Evolutionary conservation across 2,329 filamentous ascomycete species (phyloP).

Genomic region (Cytospora schulzeri): DNA sequence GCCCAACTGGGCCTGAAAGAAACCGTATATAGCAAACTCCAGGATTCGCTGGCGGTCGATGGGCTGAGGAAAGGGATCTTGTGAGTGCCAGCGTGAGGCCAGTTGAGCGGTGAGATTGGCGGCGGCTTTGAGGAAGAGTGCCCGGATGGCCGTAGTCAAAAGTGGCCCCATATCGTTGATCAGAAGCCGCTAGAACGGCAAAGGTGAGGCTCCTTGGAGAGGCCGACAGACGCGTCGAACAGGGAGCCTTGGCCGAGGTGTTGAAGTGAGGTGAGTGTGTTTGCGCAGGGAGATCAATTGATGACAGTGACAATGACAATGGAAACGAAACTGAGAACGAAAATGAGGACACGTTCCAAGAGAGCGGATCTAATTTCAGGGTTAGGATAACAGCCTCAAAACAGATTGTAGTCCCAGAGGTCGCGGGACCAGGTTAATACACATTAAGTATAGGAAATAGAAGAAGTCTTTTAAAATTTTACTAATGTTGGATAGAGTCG

Average conservation of each 20-base stretch:
- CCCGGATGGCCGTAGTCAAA: conserved; percentile 27
- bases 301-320: too few species aligned
- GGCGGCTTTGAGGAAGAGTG: conserved; percentile 28
- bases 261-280: neutral
- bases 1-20: conserved; percentile 32
- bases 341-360: conserved; percentile 20
- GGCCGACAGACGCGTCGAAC: neutral
- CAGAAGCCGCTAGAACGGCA: conserved; percentile 1
- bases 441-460: neutral
- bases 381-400: conserved; percentile 9
- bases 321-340: neutral
- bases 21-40: conserved; percentile 34
- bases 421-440: neutral
- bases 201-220: neutral
- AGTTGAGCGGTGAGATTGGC: conserved; percentile 30
- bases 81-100: conserved; percentile 27
- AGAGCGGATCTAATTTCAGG: conserved; percentile 7
- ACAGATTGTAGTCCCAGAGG: neutral
- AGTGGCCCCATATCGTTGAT: conserved; percentile 23
- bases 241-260: neutral
- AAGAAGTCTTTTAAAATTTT: neutral
- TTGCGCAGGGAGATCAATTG: neutral
- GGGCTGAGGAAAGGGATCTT: conserved; percentile 16
- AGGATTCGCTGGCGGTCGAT: conserved; percentile 32
- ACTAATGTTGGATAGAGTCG: neutral